Base-by-base conservation (phyloP, 129 eudicot genomes). In the Flaveria sonorensis region DNA sequence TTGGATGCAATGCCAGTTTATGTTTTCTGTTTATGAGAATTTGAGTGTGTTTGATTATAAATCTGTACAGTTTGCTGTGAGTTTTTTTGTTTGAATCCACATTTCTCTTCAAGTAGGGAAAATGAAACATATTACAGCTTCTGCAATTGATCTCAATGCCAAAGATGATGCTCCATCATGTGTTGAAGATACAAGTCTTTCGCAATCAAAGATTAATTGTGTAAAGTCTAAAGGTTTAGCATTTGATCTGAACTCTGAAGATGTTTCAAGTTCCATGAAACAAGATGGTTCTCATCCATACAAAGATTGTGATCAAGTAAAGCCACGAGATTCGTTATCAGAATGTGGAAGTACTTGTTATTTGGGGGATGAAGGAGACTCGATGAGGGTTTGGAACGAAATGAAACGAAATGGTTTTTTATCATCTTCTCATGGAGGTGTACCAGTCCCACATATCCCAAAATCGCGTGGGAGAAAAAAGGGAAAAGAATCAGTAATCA, bases 361-460 rank as follows among this genome's bases (percentile, higher is more conserved):
- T 43, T 70, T 86, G 10, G 19, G 48, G 57, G 87, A 79, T 18
- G 88, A 83, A 20, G 85, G 68, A 42, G 94, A 87, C 73, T 72
- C 96, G 20, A 79, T 94, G 88, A 81, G 70, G 76, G 81, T 85
- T 43, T 91, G 97, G 99, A 86, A 86, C 50, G 92, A 92, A 83
- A 86, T 91, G 97, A 94, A 94, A 80, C 83, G 83, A 74, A 89
- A 91, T 12, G 92, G 92, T 43, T 94, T 86, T 46, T 68, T 91
- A 57, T 87, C 99, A 10, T 68, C 87, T 55, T 72, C 90, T 77
- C 83, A 86, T 65, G 93, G 92, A 56, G 84, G 88, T n/a, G 85
- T 87, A 46, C 90, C 92, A 1, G 76, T 85, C 28, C 87, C 90
- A 73, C 79, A 60, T 18, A 47, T 73, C 13, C 79, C 83, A 30